Evolutionary conservation across 345 rosid genomes (phyloP).

Genomic region (Erodium maritimum): DNA sequence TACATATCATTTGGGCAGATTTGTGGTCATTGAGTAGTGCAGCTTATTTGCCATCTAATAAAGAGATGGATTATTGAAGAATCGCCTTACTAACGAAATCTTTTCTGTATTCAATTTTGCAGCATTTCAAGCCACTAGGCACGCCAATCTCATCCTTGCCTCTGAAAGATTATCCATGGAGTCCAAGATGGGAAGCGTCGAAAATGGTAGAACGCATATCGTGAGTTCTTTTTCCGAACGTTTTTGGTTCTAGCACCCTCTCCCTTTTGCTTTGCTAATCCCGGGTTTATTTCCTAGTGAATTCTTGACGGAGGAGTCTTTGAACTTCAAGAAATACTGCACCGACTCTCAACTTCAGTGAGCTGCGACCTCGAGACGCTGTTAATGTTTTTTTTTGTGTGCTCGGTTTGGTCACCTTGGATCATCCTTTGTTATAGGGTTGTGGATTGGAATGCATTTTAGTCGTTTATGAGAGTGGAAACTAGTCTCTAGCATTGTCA

Average conservation of each 20-base stretch:
- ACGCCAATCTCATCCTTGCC: conserved; percentile 50
- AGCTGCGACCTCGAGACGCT: not conserved
- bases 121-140: conserved; percentile 59
- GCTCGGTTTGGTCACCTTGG: no score
- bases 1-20: no score
- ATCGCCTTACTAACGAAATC: not conserved
- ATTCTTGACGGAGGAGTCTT: conserved; percentile 56
- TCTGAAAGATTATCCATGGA: conserved; percentile 76
- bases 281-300: conserved; percentile 31
- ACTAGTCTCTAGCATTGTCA: no score
- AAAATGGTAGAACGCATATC: conserved; percentile 73
- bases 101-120: conserved; percentile 7
- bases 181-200: conserved; percentile 86
- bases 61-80: no score
- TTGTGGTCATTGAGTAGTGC: no score
- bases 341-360: conserved; percentile 46
- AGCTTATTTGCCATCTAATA: no score
- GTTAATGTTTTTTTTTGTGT: not conserved
- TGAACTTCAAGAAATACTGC: conserved; percentile 70
- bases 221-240: conserved; percentile 28
- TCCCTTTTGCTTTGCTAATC: not conserved
- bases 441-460: no score
- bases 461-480: no score
- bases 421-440: no score
- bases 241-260: not conserved